Evolutionary conservation across 768 basidiomycete genomes (phyloP).

Genomic region (Mycena sanguinolenta): DNA sequence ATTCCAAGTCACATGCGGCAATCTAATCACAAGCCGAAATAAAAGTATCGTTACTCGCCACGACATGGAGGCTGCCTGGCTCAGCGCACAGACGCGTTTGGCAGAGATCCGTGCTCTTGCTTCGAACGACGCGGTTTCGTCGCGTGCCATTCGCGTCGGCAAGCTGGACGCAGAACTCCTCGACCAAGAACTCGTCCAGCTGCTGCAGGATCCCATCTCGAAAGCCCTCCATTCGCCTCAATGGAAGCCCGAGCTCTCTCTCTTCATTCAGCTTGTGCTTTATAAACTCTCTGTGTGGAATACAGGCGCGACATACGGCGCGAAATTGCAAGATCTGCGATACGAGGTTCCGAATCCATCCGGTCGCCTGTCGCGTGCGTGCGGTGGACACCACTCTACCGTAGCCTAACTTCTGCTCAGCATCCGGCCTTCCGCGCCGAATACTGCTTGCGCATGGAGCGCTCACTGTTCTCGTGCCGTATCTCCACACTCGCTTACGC

Average conservation of each 20-base stretch:
- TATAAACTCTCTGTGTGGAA: slow-evolving; percentile 91
- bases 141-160: slow-evolving; percentile 82
- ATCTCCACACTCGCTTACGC: slow-evolving; percentile 82
- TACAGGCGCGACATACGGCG: slow-evolving; percentile 84
- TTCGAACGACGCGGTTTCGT: slow-evolving; percentile 49
- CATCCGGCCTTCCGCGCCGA: slow-evolving; percentile 73
- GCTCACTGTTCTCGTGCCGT: slow-evolving; percentile 83
- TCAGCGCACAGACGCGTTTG: slow-evolving; percentile 68
- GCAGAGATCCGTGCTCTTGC: slow-evolving; percentile 56
- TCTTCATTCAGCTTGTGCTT: slow-evolving; percentile 78
- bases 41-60: background rate
- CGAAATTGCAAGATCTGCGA: slow-evolving; percentile 82
- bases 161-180: slow-evolving; percentile 93
- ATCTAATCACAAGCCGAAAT: background rate
- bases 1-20: slow-evolving; percentile 36
- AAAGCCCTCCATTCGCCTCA: slow-evolving; percentile 72
- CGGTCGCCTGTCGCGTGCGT: slow-evolving; percentile 53
- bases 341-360: slow-evolving; percentile 58
- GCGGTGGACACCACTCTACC: slow-evolving; percentile 31
- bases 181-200: slow-evolving; percentile 86
- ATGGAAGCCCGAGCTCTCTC: slow-evolving; percentile 80
- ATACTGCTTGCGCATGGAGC: slow-evolving; percentile 76
- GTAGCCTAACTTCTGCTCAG: slow-evolving; percentile 48
- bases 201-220: slow-evolving; percentile 86
- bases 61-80: slow-evolving; percentile 71